Percentiles rank a stretch among this genome's conserved stretches.
Evolutionary conservation across 2,329 filamentous ascomycete species (phyloP).

Genomic region (Fusarium torulosum): DNA sequence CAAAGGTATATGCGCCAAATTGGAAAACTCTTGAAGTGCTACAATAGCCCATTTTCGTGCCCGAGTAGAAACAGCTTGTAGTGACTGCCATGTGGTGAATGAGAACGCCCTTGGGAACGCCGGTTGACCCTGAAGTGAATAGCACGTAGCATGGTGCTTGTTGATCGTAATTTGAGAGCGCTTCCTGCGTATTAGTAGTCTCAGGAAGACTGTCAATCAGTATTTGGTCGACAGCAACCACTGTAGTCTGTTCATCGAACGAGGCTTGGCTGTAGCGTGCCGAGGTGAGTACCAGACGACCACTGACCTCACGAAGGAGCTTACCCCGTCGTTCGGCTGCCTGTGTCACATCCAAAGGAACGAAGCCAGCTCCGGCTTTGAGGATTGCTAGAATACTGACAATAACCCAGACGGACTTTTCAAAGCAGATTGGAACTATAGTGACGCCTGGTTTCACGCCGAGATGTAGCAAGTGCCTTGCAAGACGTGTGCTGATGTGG

Average conservation of each 20-base stretch:
- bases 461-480: background rate
- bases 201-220: no score
- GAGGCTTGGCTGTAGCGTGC: no score
- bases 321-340: no score
- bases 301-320: no score
- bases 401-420: conserved; percentile 6
- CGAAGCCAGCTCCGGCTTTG: conserved; percentile 11
- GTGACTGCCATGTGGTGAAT: conserved; percentile 10
- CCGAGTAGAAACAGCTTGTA: conserved; percentile 14
- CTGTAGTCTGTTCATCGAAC: no score
- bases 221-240: no score
- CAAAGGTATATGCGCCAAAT: conserved; percentile 8
- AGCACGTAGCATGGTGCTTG: conserved; percentile 3
- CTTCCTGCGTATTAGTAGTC: no score
- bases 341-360: conserved; percentile 5
- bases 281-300: no score
- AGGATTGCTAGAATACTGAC: background rate
- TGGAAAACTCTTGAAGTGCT: conserved; percentile 10
- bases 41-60: conserved; percentile 10
- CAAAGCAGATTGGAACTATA: conserved; percentile 9
- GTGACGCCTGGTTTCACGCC: background rate
- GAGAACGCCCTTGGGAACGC: conserved; percentile 3
- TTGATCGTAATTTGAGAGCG: conserved; percentile 4
- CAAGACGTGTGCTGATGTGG: background rate
- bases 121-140: background rate